Conservation (phyloP, 306 rosid species). For the Castanea mollissima region DNA sequence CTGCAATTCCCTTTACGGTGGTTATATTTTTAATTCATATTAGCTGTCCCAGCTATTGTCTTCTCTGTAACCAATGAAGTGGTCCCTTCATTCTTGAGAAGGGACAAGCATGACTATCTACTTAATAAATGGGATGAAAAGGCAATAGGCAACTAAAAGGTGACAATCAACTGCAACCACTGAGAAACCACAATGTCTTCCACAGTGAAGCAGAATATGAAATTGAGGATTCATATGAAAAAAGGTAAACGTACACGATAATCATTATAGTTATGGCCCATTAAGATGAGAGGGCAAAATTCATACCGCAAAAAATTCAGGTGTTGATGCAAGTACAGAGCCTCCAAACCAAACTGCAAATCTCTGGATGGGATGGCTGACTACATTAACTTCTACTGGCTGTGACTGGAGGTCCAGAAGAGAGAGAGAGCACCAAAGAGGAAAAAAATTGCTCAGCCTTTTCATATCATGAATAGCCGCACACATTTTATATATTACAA, state of each 20-base stretch:
- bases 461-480: not conserved
- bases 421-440: conserved; percentile 14
- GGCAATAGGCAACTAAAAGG: not conserved
- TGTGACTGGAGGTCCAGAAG: conserved; percentile 55
- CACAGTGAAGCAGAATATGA: not conserved
- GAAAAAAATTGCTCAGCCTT: conserved; percentile 4
- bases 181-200: not conserved
- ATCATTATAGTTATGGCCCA: not conserved
- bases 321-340: conserved; percentile 98
- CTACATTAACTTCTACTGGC: conserved; percentile 96
- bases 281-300: conserved; percentile 6
- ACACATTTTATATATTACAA: not conserved
- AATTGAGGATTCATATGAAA: not conserved
- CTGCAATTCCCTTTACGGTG: not conserved
- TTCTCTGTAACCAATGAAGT: not conserved
- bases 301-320: conserved; percentile 85
- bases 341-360: conserved; percentile 99
- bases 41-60: not conserved
- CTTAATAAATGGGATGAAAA: not conserved
- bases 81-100: not conserved
- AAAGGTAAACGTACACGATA: not conserved
- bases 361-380: conserved; percentile 97
- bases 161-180: not conserved
- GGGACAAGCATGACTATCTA: not conserved
- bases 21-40: not conserved